Evolutionary conservation across 2,329 filamentous ascomycete species (phyloP), one percentile per base, ranked within the genome.

Genomic region (Tolypocladium amazonense): DNA sequence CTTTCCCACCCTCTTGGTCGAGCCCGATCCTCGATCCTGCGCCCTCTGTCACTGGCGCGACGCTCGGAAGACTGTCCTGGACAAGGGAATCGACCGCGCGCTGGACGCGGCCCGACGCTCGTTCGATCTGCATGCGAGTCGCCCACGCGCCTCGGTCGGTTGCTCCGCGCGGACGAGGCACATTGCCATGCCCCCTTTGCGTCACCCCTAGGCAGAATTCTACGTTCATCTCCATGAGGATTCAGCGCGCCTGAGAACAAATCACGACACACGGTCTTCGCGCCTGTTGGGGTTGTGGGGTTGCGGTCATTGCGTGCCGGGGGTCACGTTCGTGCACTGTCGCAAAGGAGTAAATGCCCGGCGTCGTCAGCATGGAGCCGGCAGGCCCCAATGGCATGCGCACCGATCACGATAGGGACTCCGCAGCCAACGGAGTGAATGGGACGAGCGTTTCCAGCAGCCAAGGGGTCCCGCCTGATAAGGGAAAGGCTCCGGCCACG

Each of bases 381-480:
- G 79, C 79, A 71, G 74, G 72, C 69, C 76, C 77, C 69, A 80
- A 80, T 68, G 79, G 79, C 65, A 74, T 75, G 68, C 80, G 77
- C 69, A 79, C 78, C 66, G 81, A 84, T 69, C 79, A 84, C 71
- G 79, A 84, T 68, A 79, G 79, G 77, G 75, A 79, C 63, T 60
- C 68, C 54, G 72, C 71, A 63, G 65, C 69, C 58, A 81, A 81
- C 64, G 78, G 76, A 50, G 64, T 75, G 64, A 77, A 79, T 66
- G 77, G 77, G 60, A 71, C 58, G 65, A 68, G 66, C 59, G 55
- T 39, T 61, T 60, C 60, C 62, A 61, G 64, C 53, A 59, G 59
- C 41, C 64, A 67, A 39, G 59, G 67, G 41, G 64, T 66, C 56
- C 68, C 65, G 25, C 62, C 66, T 18, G 72, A 74, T 41, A 77